Evolutionary conservation across 202 grass and related monocot genomes (phyloP), one percentile per base, ranked within the genome.

Genomic region (Carex arenaria): DNA sequence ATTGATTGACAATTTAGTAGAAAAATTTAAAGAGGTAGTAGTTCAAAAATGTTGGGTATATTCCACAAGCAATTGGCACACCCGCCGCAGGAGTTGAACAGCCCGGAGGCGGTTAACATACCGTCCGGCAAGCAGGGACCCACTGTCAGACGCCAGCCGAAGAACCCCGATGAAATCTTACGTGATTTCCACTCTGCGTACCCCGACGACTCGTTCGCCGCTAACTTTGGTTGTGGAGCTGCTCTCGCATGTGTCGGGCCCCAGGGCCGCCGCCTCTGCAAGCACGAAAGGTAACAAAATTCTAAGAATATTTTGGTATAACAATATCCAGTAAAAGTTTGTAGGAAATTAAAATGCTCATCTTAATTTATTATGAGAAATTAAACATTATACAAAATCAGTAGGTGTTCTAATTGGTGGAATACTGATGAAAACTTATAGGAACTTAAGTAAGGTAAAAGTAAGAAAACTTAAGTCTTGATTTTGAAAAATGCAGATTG

Each of bases 61-160:
- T 95, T 95, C 70, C 93, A 92, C 72, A 99, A 95, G 81, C 88
- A 95, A 82, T 88, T 99, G 61, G 91, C 91, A 52, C 91, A 92
- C 85, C 89, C 93, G 3, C 96, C 96, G 10, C 85, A 85, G 91
- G 96, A 99, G 89, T 88, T 99, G 49, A 85, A 87, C 88, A 90
- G 89, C 60, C 93, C 93, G 0, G 84, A 88, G 49, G 14, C 83
- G 2, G 67, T 61, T 30, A 62, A 72, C 59, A 80, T 80, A 42
- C 86, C 89, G 0, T 59, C 82, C 49, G 70, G 84, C 64, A 77
- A 81, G 32, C 56, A 80, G 36, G 52, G 61, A n/a, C 20, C 42
- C 53, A 45, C 80, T 1, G 64, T 42, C 59, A 78, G 56, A 7
- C 77, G 80, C 17, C 89, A 89, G 70, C 82, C 90, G 30, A 90